phyloP scores from a whole-genome alignment of 257 asterid genomes.

The Paraleonurus japonicus region DNA sequence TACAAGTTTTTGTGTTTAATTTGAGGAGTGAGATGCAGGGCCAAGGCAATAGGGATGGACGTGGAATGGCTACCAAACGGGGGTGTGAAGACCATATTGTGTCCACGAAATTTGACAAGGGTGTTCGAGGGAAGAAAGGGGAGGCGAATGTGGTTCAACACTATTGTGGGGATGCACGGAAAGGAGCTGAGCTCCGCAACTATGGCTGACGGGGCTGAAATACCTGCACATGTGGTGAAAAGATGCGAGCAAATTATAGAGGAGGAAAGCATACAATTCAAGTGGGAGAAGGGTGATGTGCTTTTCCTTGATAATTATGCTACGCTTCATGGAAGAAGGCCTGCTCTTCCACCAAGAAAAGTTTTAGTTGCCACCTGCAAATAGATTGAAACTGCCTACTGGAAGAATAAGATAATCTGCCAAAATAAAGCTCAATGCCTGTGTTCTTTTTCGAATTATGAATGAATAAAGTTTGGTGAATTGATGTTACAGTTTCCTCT shows the following conservation, averaged over 20 bases:
- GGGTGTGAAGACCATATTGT: conserved; percentile 52
- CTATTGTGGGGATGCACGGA: conserved; percentile 80
- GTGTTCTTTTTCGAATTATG: neutral
- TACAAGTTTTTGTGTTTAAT: too few species aligned
- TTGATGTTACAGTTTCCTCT: neutral
- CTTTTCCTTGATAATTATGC: conserved; percentile 71
- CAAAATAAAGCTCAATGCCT: neutral
- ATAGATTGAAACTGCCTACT: conserved; percentile 10
- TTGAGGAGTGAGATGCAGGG: conserved; percentile 37
- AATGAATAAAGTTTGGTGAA: neutral
- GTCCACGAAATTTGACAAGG: conserved; percentile 64
- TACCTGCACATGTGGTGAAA: conserved; percentile 52
- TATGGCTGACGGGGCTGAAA: conserved; percentile 74
- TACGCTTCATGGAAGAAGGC: conserved; percentile 77
- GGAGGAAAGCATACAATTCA: conserved; percentile 91
- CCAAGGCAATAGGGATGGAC: conserved; percentile 69
- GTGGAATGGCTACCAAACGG: conserved; percentile 77
- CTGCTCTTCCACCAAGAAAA: conserved; percentile 75
- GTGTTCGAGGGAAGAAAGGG: conserved; percentile 78
- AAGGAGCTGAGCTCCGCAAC: conserved; percentile 80
- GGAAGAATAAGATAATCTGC: neutral
- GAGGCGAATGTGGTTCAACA: conserved; percentile 85
- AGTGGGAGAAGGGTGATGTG: conserved; percentile 80
- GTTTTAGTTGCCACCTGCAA: conserved; percentile 77
- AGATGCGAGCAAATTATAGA: conserved; percentile 78